phyloP scores from a whole-genome alignment of 1,284 basidiomycete genomes.

The Sporisorium sorghi region DNA sequence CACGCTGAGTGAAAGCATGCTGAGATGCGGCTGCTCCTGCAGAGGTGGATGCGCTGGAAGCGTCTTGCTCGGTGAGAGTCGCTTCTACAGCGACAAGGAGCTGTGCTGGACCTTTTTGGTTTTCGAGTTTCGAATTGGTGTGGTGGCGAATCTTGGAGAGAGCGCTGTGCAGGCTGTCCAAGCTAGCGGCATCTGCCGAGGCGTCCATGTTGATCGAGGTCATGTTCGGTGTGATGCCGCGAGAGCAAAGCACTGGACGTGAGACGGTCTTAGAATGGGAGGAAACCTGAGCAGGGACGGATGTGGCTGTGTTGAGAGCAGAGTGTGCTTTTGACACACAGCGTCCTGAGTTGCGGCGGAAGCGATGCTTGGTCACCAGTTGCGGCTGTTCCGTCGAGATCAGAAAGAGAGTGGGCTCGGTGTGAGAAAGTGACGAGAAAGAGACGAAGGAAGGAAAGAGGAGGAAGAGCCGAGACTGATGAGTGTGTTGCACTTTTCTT shows the following conservation, averaged over 20 bases:
- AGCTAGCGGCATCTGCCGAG: conserved; percentile 39
- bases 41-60: conserved; percentile 71
- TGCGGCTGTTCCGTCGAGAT: background rate
- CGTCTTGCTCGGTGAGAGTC: conserved; percentile 83
- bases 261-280: background rate
- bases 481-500: conserved; percentile 10
- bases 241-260: background rate
- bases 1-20: conserved; percentile 66
- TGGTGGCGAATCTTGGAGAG: conserved; percentile 86
- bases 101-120: conserved; percentile 90
- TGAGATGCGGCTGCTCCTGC: conserved; percentile 78
- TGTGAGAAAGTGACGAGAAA: background rate
- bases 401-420: background rate
- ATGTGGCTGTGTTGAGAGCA: conserved; percentile 8
- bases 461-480: background rate
- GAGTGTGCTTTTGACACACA: conserved; percentile 2
- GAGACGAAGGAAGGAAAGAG: background rate
- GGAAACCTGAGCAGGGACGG: background rate
- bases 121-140: conserved; percentile 80
- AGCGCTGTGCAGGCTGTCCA: conserved; percentile 49
- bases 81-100: conserved; percentile 89
- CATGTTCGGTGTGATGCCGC: conserved; percentile 40
- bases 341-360: background rate
- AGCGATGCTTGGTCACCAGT: background rate
- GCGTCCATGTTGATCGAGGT: conserved; percentile 41